These are phyloP conservation scores for Epichloe gansuensis DNA, from an alignment of 2,329 filamentous ascomycete species.

Conservation along the genomic window DNA sequence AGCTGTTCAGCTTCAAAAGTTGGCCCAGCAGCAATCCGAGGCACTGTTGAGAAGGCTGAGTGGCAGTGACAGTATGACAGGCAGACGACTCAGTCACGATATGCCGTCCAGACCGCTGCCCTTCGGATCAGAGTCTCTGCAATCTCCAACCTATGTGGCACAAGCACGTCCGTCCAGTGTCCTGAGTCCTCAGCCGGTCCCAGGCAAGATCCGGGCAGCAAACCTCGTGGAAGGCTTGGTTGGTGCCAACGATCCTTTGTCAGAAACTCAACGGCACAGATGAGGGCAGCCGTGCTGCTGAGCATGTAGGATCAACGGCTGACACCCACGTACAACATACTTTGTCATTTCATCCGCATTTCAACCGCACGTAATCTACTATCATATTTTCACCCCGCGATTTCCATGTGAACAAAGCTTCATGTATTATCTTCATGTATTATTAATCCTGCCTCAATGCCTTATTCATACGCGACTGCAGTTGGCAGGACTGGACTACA, in stretches of 20 bases:
- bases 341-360: not conserved
- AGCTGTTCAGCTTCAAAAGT: constrained; percentile 52
- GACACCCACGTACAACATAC: not conserved
- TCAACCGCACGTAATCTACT: not conserved
- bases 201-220: not conserved
- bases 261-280: not conserved
- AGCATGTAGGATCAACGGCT: not conserved
- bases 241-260: not conserved
- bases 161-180: constrained; percentile 10
- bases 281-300: not conserved
- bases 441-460: no score
- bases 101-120: constrained; percentile 38
- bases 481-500: not conserved
- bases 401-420: not conserved
- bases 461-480: not conserved
- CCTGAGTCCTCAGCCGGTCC: constrained; percentile 6
- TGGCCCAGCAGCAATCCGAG: constrained; percentile 53
- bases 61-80: constrained; percentile 16
- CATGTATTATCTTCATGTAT: no score
- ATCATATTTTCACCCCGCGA: not conserved
- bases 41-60: constrained; percentile 43
- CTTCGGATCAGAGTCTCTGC: constrained; percentile 36
- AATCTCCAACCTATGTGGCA: constrained; percentile 15
- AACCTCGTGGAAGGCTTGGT: not conserved
- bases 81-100: constrained; percentile 21